Percentiles rank a stretch among this genome's conserved stretches.
Conservation (phyloP, 1,284 basidiomycete genomes). For the Pisolithus thermaeus region DNA sequence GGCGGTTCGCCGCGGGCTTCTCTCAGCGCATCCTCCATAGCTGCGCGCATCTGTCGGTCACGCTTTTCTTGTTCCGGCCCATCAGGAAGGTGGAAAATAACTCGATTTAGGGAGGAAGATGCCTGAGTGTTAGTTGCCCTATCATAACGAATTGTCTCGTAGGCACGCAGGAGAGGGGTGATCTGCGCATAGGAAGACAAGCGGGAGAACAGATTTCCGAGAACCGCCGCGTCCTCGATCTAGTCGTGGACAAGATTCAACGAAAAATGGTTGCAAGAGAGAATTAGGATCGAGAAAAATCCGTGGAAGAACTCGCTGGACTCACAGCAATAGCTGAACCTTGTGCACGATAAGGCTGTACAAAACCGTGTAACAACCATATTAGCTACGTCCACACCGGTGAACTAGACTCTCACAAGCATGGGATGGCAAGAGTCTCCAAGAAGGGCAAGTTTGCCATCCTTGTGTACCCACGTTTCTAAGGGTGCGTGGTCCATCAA, state of each 20-base stretch:
- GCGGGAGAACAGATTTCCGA: slow-evolving; percentile 53
- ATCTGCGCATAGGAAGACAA: slow-evolving; percentile 40
- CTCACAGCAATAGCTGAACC: slow-evolving; percentile 61
- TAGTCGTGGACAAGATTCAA: slow-evolving; percentile 7
- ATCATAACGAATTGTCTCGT: slow-evolving; percentile 43
- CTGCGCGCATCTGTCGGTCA: slow-evolving; percentile 44
- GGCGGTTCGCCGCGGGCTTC: slow-evolving; percentile 16
- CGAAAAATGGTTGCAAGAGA: background rate
- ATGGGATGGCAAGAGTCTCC: slow-evolving; percentile 62
- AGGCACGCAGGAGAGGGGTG: slow-evolving; percentile 42
- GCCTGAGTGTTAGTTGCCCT: slow-evolving; percentile 45
- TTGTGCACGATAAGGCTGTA: slow-evolving; percentile 61
- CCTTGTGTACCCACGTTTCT: slow-evolving; percentile 45
- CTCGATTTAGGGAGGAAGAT: slow-evolving; percentile 44
- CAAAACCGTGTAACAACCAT: background rate
- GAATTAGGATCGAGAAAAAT: background rate
- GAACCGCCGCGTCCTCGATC: slow-evolving; percentile 61
- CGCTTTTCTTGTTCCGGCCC: slow-evolving; percentile 47
- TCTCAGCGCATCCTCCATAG: slow-evolving; percentile 38
- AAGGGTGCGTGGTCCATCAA: slow-evolving; percentile 45
- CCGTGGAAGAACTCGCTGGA: slow-evolving; percentile 4
- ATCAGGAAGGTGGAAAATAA: slow-evolving; percentile 50
- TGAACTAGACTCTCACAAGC: slow-evolving; percentile 40
- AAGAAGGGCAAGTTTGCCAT: slow-evolving; percentile 42
- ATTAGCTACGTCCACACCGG: background rate